Evolutionary conservation across 805 yeast genomes (phyloP).

Genomic region (Metschnikowia rubicola): DNA sequence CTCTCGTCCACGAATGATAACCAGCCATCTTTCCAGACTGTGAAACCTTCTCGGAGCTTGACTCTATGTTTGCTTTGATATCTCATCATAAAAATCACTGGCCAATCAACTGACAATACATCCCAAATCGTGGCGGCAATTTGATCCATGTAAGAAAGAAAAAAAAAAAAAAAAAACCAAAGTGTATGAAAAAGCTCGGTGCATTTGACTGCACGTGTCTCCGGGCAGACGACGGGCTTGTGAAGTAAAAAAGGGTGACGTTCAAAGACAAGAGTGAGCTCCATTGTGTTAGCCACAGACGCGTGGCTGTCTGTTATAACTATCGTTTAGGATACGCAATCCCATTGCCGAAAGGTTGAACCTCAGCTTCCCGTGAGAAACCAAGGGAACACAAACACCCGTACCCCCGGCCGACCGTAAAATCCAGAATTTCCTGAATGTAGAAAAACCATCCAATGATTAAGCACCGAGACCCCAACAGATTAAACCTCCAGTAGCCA

Average conservation of each 20-base stretch:
- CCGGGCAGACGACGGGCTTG: conserved; percentile 26
- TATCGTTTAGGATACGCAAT: conserved; percentile 58
- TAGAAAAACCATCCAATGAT: neutral
- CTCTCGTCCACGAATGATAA: conserved; percentile 57
- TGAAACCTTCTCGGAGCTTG: conserved; percentile 74
- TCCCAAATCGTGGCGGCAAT: conserved; percentile 7
- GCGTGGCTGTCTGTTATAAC: conserved; percentile 63
- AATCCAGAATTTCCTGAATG: neutral
- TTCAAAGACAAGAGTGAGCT: conserved; percentile 78
- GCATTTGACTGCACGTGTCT: conserved; percentile 61
- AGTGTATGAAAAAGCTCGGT: conserved; percentile 44
- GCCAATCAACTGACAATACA: conserved; percentile 8
- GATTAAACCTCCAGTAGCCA: neutral
- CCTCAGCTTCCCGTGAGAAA: conserved; percentile 13
- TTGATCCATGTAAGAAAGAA: conserved; percentile 20
- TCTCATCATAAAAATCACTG: conserved; percentile 57
- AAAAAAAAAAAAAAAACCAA: conserved; percentile 22
- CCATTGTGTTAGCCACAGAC: conserved; percentile 65
- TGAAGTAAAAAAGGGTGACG: conserved; percentile 28
- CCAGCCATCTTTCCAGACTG: conserved; percentile 48
- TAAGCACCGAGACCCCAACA: neutral
- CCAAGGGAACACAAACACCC: conserved; percentile 13
- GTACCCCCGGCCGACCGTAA: neutral
- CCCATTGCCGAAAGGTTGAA: conserved; percentile 57
- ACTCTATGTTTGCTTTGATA: conserved; percentile 78